A percentile compares a stretch with the other conserved stretches of the same genome.
These are phyloP conservation scores for Penicillium fuscoglaucum DNA, from an alignment of 2,329 filamentous ascomycete genomes.

Conservation along the genomic window DNA sequence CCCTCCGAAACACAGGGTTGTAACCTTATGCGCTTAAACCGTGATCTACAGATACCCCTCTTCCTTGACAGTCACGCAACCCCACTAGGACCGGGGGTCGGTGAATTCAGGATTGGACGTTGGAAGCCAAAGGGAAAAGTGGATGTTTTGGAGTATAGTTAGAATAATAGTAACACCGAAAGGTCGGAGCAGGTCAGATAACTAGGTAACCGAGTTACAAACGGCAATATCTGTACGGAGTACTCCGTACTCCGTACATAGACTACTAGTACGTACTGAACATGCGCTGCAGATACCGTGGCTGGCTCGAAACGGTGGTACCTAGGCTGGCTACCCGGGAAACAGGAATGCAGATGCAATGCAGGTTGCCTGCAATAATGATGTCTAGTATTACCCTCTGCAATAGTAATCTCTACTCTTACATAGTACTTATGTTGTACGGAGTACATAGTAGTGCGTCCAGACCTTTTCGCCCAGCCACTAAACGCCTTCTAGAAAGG, in stretches of 20 bases:
- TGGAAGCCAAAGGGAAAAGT: not conserved
- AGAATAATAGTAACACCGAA: not conserved
- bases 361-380: constrained; percentile 7
- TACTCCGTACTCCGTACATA: not conserved
- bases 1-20: constrained; percentile 14
- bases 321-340: not conserved
- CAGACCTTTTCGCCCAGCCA: constrained; percentile 3
- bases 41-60: constrained; percentile 7
- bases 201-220: not conserved
- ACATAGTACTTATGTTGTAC: not conserved
- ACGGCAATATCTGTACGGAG: not conserved
- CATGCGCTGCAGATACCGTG: not conserved
- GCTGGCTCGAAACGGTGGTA: not conserved
- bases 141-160: not conserved
- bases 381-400: constrained; percentile 1
- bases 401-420: not conserved
- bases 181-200: not conserved
- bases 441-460: not conserved
- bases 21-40: constrained; percentile 18
- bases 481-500: constrained; percentile 8
- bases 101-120: constrained; percentile 15
- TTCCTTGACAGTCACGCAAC: constrained; percentile 6
- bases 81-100: not conserved
- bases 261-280: not conserved
- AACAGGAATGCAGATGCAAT: constrained; percentile 7